Evolutionary conservation across 2,329 filamentous ascomycete species (phyloP), one percentile per base, ranked within the genome.

Genomic region (Drechslerella stenobrocha): DNA sequence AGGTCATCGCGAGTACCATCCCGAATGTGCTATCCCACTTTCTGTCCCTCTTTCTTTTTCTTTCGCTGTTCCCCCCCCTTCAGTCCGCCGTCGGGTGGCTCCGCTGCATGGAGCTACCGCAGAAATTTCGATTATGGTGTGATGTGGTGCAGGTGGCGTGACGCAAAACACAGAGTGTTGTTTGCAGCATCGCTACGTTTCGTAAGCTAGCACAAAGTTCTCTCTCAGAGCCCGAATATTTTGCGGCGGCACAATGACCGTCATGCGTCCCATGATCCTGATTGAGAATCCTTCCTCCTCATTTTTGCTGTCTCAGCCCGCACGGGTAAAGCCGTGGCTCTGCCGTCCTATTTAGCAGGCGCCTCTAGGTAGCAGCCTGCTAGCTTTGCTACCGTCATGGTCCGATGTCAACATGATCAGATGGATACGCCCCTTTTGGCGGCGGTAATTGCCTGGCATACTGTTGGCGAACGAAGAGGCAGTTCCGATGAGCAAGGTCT

Each of bases 221-320:
- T 37, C 34, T 15, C 34, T 15, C 11, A 3, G 3, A 13, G 3
- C 4, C 3, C 34, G 34, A 15, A 37, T 13, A 9, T 9, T 11
- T 30, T 30, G 5, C 28, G 28, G 5, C 11, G 44, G 53, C 59
- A 37, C 37, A 42, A 42, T 22, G 48, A 45, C 37, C 44, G 44
- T 42, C 48, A 60, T 67, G 52, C 63, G 55, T 67, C 63, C 50
- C 55, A 59, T 67, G 63, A 67, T 60, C 55, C 52, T 50, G 55
- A 59, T 50, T 32, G 30, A 60, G 30, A 28, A 40, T 56, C 60
- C n/a, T 59, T 60, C 44, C 42, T 20, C 23, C 50, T 48, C 23
- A 26, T 42, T 30, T 30, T 11, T 11, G 28, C 28, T 30, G 28
- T 11, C n/a, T n/a, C n/a, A n/a, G n/a, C n/a, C n/a, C n/a, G n/a